Conservation (phyloP, 495 filamentous ascomycete genomes). For the Penicilliopsis zonata region DNA sequence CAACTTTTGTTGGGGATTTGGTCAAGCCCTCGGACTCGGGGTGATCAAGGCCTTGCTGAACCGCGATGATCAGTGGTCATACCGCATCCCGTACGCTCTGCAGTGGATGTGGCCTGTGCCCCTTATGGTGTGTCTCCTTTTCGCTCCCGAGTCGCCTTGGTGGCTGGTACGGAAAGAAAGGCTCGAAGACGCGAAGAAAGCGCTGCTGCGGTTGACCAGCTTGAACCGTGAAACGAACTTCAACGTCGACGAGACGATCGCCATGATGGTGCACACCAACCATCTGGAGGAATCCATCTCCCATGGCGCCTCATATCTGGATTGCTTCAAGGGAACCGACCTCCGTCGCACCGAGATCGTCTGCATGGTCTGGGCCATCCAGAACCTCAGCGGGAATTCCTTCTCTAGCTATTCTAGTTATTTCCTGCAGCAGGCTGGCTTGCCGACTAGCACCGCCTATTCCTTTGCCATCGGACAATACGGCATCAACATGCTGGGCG, state of each 20-base stretch:
- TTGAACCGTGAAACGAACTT: slow-evolving; percentile 38
- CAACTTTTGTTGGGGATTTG: slow-evolving; percentile 65
- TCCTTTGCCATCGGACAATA: slow-evolving; percentile 49
- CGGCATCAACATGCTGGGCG: slow-evolving; percentile 46
- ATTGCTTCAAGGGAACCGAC: slow-evolving; percentile 53
- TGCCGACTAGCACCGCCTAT: slow-evolving; percentile 37
- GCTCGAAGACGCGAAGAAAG: slow-evolving; percentile 29
- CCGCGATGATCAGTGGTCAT: slow-evolving; percentile 16
- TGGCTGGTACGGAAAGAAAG: slow-evolving; percentile 48
- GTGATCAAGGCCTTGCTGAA: background rate
- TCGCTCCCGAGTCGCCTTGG: slow-evolving; percentile 69
- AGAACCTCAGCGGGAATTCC: slow-evolving; percentile 51
- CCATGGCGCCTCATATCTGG: slow-evolving; percentile 39
- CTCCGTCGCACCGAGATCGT: slow-evolving; percentile 51
- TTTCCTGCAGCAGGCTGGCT: slow-evolving; percentile 52
- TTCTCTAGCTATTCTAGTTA: slow-evolving; percentile 56
- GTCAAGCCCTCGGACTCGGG: slow-evolving; percentile 45
- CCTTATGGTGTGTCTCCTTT: slow-evolving; percentile 48
- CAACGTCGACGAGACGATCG: slow-evolving; percentile 48
- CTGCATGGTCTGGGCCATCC: slow-evolving; percentile 54
- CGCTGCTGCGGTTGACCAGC: slow-evolving; percentile 43
- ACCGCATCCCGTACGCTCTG: slow-evolving; percentile 58
- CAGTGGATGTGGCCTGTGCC: slow-evolving; percentile 59
- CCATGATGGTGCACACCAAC: slow-evolving; percentile 59
- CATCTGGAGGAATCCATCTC: slow-evolving; percentile 47